Conservation (phyloP, 345 rosid species). For the Populus euphratica region DNA sequence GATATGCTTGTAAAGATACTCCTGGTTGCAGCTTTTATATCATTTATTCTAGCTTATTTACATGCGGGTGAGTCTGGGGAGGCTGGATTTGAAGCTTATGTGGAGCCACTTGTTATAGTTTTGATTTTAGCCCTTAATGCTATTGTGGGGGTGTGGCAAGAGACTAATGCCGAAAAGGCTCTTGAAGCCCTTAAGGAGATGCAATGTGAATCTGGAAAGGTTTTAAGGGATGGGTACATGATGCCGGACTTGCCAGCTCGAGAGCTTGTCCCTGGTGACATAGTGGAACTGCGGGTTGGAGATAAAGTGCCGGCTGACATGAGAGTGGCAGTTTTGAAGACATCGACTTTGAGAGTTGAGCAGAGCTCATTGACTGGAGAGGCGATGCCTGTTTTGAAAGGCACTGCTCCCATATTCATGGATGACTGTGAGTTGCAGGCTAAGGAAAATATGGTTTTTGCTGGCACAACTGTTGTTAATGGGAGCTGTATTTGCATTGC, state of each 20-base stretch:
- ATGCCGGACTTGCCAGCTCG: slow-evolving; percentile 69
- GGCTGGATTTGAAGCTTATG: slow-evolving; percentile 65
- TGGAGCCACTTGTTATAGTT: slow-evolving; percentile 83
- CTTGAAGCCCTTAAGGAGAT: slow-evolving; percentile 90
- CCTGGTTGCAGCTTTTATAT: slow-evolving; percentile 76
- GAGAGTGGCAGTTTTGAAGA: slow-evolving; percentile 63
- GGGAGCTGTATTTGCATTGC: slow-evolving; percentile 73
- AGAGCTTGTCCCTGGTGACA: slow-evolving; percentile 85
- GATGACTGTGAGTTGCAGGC: slow-evolving; percentile 79
- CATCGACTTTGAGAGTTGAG: slow-evolving; percentile 76
- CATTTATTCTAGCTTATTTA: slow-evolving; percentile 73
- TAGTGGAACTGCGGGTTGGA: slow-evolving; percentile 78
- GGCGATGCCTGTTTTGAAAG: slow-evolving; percentile 85
- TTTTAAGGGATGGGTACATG: slow-evolving; percentile 62
- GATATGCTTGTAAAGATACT: slow-evolving; percentile 90
- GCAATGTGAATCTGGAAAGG: slow-evolving; percentile 82
- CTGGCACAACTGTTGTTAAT: slow-evolving; percentile 81
- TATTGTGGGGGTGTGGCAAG: slow-evolving; percentile 95
- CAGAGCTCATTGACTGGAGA: slow-evolving; percentile 94
- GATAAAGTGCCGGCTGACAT: slow-evolving; percentile 92
- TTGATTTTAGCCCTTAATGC: slow-evolving; percentile 76
- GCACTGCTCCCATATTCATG: slow-evolving; percentile 41
- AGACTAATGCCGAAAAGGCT: slow-evolving; percentile 85
- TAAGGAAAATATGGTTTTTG: slow-evolving; percentile 84
- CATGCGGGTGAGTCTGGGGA: slow-evolving; percentile 48